Conservation (phyloP, 179 eudicot species). For the Drosera spatulata region DNA sequence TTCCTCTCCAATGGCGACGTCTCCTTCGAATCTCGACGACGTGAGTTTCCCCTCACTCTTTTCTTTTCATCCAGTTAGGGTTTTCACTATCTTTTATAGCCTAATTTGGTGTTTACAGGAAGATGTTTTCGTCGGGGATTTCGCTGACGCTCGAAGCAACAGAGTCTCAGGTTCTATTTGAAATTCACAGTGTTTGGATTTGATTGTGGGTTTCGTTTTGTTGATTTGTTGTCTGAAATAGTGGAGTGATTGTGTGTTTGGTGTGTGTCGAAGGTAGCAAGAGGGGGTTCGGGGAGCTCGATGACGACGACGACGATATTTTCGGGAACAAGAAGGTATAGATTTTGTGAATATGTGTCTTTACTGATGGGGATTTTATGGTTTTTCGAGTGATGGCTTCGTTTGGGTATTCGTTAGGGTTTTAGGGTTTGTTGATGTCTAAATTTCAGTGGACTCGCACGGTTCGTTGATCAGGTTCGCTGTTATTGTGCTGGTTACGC, state of each 20-base stretch:
- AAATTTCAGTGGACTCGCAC: too few relatives aligned
- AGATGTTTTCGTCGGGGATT: slow-evolving; percentile 95
- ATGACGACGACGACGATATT: slow-evolving; percentile 87
- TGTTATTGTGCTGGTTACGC: too few relatives aligned
- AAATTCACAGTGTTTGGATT: too few relatives aligned
- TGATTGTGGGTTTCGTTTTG: too few relatives aligned
- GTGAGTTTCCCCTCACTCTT: slow-evolving; percentile 17
- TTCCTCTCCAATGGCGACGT: slow-evolving; percentile 31
- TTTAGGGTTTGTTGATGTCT: too few relatives aligned
- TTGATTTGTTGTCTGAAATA: too few relatives aligned
- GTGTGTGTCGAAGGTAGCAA: slow-evolving; percentile 28
- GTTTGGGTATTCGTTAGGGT: neutral
- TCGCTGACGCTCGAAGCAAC: slow-evolving; percentile 28
- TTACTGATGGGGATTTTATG: neutral
- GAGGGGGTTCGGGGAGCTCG: slow-evolving; percentile 76
- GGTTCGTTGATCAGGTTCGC: too few relatives aligned
- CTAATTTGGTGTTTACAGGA: slow-evolving; percentile 30
- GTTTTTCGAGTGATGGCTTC: neutral
- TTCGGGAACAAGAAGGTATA: slow-evolving; percentile 77
- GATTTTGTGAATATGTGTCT: too few relatives aligned
- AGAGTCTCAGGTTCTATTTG: slow-evolving; percentile 47
- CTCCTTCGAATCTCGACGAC: slow-evolving; percentile 55
- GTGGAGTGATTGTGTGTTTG: too few relatives aligned
- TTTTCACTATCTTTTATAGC: neutral
- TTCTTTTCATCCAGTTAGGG: neutral